Evolutionary conservation across 352 stramenopile species (phyloP).

Genomic region (Phytophthora podocarpi): DNA sequence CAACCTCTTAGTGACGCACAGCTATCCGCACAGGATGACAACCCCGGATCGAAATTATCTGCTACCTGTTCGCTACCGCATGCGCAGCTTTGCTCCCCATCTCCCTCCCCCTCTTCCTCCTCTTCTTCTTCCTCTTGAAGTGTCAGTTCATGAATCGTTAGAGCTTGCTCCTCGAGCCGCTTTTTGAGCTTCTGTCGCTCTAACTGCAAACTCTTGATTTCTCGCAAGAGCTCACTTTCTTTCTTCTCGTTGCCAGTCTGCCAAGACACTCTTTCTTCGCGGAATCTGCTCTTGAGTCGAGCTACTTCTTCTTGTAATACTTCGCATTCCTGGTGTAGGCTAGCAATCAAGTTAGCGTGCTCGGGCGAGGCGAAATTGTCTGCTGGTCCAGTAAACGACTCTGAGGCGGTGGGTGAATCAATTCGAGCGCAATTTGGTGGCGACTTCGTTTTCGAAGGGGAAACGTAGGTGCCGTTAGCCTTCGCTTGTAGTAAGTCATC

Average conservation of each 20-base stretch:
- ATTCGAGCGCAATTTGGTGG: background rate
- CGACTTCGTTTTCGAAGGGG: constrained; percentile 33
- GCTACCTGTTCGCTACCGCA: constrained; percentile 17
- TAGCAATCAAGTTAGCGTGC: constrained; percentile 7
- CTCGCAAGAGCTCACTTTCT: constrained; percentile 39
- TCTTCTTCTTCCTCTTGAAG: constrained; percentile 68
- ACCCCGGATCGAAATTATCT: constrained; percentile 10
- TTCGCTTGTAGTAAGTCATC: constrained; percentile 70
- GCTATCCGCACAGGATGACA: constrained; percentile 22
- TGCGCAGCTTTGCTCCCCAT: constrained; percentile 21
- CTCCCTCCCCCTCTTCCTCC: constrained; percentile 29
- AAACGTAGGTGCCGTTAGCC: constrained; percentile 37
- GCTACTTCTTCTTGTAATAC: constrained; percentile 21
- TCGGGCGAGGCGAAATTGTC: constrained; percentile 12
- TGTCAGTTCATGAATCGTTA: constrained; percentile 83
- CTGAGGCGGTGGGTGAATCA: constrained; percentile 4
- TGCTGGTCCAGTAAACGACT: background rate
- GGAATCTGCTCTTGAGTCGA: constrained; percentile 23
- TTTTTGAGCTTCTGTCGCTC: constrained; percentile 52
- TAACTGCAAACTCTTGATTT: constrained; percentile 49
- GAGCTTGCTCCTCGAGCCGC: constrained; percentile 58
- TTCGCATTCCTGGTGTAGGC: constrained; percentile 30
- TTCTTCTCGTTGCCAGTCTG: constrained; percentile 41
- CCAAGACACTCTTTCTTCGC: constrained; percentile 32
- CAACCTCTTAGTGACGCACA: constrained; percentile 13